These are phyloP conservation scores for Cetraspora pellucida DNA, from an alignment of 192 early-diverging fungal genomes.

Conservation along the genomic window DNA sequence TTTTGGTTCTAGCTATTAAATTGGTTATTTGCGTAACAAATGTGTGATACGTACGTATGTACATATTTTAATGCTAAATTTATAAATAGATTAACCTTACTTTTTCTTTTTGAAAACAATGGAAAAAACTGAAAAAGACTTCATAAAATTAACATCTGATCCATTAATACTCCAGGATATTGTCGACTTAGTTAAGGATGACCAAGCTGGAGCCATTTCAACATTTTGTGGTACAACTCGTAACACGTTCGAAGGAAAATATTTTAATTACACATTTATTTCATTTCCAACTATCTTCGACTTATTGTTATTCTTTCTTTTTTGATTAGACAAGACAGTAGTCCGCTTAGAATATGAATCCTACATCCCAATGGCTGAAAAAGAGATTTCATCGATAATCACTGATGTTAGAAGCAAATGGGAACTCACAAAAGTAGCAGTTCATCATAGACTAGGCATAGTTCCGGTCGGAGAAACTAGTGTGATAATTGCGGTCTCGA, in stretches of 20 bases:
- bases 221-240: constrained; percentile 90
- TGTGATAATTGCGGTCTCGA: constrained; percentile 80
- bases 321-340: constrained; percentile 62
- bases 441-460: constrained; percentile 79
- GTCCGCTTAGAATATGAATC: constrained; percentile 81
- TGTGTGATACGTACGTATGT: too few species aligned
- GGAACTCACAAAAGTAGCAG: constrained; percentile 65
- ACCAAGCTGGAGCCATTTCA: constrained; percentile 82
- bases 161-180: constrained; percentile 60
- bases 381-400: constrained; percentile 66
- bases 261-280: background rate
- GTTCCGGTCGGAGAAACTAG: constrained; percentile 81
- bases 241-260: constrained; percentile 74
- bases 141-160: constrained; percentile 60
- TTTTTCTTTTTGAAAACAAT: background rate
- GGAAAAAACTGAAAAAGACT: constrained; percentile 31
- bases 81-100: too few species aligned
- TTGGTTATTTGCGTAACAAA: too few species aligned
- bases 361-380: constrained; percentile 85
- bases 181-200: constrained; percentile 64
- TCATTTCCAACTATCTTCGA: background rate
- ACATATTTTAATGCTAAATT: too few species aligned
- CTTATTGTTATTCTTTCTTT: background rate
- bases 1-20: too few species aligned
- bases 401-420: constrained; percentile 65